Percentiles rank a stretch among this genome's conserved stretches.
Evolutionary conservation across 352 stramenopile species (phyloP).

Genomic region (Globisporangium apiculatum): DNA sequence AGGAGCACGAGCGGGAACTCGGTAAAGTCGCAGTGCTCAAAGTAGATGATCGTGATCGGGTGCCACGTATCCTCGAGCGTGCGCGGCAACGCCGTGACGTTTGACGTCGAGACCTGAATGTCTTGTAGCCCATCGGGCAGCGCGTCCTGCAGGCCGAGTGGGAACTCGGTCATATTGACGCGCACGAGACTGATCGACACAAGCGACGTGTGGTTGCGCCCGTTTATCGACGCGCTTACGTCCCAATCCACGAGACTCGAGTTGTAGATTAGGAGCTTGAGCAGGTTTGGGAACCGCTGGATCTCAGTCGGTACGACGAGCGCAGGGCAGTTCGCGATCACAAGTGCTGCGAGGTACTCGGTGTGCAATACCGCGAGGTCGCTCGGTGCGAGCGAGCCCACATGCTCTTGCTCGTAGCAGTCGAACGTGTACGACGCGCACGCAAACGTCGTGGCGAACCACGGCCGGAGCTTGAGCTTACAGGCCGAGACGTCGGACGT

Average conservation of each 20-base stretch:
- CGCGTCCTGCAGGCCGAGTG: constrained; percentile 6
- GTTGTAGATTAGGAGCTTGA: constrained; percentile 34
- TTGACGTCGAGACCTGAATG: constrained; percentile 11
- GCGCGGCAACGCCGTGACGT: constrained; percentile 9
- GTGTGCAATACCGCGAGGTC: constrained; percentile 18
- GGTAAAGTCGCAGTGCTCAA: constrained; percentile 13
- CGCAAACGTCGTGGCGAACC: constrained; percentile 23
- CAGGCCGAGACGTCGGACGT: constrained; percentile 16
- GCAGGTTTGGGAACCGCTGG: constrained; percentile 21
- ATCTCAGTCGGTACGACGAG: constrained; percentile 19
- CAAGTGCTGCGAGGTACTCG: constrained; percentile 18
- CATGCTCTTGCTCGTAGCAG: constrained; percentile 19
- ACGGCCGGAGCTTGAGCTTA: constrained; percentile 24
- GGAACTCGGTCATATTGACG: constrained; percentile 15
- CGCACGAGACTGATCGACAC: constrained; percentile 12
- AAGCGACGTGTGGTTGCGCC: constrained; percentile 10
- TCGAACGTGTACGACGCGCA: constrained; percentile 31
- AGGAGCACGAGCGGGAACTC: constrained; percentile 12
- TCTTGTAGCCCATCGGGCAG: constrained; percentile 9
- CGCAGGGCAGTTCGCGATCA: constrained; percentile 25
- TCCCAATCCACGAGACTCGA: constrained; percentile 22
- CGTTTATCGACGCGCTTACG: constrained; percentile 17
- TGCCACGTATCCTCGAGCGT: constrained; percentile 5
- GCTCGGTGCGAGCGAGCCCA: constrained; percentile 14
- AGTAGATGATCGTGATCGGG: constrained; percentile 12